Evolutionary conservation across 495 filamentous ascomycete species (phyloP).

Genomic region (Neurospora tetrasperma): DNA sequence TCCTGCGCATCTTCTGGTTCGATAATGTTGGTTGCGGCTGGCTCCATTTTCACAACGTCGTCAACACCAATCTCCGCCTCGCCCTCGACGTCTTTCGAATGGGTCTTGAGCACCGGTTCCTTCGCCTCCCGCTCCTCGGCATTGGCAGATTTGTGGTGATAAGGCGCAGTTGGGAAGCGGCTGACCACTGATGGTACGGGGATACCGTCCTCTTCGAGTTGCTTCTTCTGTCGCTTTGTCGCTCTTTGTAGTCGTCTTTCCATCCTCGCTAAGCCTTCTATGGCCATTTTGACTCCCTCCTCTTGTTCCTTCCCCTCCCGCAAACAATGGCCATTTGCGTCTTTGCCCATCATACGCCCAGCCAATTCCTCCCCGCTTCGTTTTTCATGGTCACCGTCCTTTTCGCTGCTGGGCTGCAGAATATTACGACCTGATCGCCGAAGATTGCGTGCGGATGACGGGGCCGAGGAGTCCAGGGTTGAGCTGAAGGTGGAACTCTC

Average conservation of each 20-base stretch:
- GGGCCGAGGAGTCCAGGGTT: not conserved
- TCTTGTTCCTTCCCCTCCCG: not conserved
- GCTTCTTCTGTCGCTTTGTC: constrained; percentile 21
- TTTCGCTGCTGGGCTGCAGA: not conserved
- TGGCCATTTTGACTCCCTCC: constrained; percentile 18
- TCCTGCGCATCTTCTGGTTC: constrained; percentile 24
- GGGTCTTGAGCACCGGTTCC: not conserved
- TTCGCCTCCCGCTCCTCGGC: not conserved
- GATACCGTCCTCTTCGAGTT: constrained; percentile 14
- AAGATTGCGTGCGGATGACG: not conserved
- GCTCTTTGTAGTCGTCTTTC: constrained; percentile 16
- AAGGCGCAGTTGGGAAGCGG: not conserved
- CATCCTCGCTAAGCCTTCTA: constrained; percentile 21
- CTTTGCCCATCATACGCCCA: not conserved
- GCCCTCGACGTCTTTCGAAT: not conserved
- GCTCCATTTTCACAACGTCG: not conserved
- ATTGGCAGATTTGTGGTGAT: not conserved
- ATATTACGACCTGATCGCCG: not conserved
- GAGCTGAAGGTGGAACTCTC: not conserved
- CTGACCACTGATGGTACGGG: not conserved
- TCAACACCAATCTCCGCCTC: not conserved
- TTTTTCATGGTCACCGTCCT: not conserved
- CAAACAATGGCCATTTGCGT: not conserved
- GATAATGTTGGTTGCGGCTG: not conserved
- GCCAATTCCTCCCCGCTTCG: not conserved